These are phyloP conservation scores for Cladorrhinum samala DNA, from an alignment of 495 filamentous ascomycete species.

Conservation along the genomic window DNA sequence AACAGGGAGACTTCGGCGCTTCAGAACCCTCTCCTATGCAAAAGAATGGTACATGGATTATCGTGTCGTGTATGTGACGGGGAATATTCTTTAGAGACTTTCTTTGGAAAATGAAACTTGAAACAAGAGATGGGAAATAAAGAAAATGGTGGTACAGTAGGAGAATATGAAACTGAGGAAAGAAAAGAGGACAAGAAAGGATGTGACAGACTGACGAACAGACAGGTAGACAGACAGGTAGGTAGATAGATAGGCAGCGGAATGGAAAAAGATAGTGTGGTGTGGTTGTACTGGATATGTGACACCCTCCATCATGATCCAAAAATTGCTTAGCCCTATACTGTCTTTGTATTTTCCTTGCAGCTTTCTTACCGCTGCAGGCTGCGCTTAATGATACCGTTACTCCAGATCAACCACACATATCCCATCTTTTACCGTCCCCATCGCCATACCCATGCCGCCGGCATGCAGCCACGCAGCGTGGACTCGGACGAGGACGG, in stretches of 20 bases:
- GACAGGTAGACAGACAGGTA: constrained; percentile 3
- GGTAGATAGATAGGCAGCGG: not conserved
- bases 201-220: too few relatives aligned
- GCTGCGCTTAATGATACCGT: constrained; percentile 16
- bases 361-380: not conserved
- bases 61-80: too few relatives aligned
- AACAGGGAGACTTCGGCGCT: not conserved
- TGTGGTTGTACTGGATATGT: too few relatives aligned
- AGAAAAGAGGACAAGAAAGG: constrained; percentile 6
- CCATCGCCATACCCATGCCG: not conserved
- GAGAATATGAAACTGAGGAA: constrained; percentile 1
- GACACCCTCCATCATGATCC: not conserved
- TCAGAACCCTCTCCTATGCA: not conserved
- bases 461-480: constrained; percentile 1
- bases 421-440: not conserved
- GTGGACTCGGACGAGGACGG: too few relatives aligned
- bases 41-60: not conserved
- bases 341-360: not conserved
- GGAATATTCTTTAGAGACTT: not conserved
- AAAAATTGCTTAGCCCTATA: not conserved
- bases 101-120: constrained; percentile 7
- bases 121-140: constrained; percentile 7
- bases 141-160: constrained; percentile 5
- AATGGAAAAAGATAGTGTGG: not conserved
- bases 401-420: not conserved